Evolutionary conservation across 352 stramenopile species (phyloP).

Genomic region (Phytophthora podocarpi): DNA sequence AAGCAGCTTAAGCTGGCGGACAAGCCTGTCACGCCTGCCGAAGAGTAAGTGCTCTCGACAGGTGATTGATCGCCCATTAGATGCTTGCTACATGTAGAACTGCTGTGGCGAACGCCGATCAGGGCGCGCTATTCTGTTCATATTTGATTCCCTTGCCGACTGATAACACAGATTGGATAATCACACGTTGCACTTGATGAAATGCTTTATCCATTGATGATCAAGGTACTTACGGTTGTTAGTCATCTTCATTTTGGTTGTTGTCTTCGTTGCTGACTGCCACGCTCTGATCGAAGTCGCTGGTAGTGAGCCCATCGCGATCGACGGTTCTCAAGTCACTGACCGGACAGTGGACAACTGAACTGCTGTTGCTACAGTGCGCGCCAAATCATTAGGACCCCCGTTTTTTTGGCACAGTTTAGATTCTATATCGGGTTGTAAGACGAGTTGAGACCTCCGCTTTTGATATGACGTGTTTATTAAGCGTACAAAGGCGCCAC

Average conservation of each 20-base stretch:
- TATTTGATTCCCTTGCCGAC: constrained; percentile 35
- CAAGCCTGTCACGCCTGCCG: constrained; percentile 38
- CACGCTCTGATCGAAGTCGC: neutral
- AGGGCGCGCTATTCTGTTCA: constrained; percentile 23
- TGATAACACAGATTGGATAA: constrained; percentile 33
- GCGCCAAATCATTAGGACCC: too few relatives aligned
- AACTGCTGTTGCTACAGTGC: neutral
- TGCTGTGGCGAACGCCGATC: constrained; percentile 8
- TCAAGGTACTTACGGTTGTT: neutral
- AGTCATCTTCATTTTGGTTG: constrained; percentile 37
- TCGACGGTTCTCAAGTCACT: constrained; percentile 3
- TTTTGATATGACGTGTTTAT: too few relatives aligned
- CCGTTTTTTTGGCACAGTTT: too few relatives aligned
- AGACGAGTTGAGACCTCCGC: too few relatives aligned
- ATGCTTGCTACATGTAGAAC: constrained; percentile 36
- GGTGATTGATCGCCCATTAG: constrained; percentile 31
- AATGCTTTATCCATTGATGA: too few relatives aligned
- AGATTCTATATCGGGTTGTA: too few relatives aligned
- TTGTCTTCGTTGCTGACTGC: constrained; percentile 19
- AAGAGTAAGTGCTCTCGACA: constrained; percentile 30
- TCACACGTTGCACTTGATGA: constrained; percentile 30
- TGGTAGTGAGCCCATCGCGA: constrained; percentile 1
- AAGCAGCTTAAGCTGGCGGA: constrained; percentile 85
- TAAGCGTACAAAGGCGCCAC: too few relatives aligned
- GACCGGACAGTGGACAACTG: neutral